phyloP scores from a whole-genome alignment of 345 rosid species.

The Heritiera fomes region DNA sequence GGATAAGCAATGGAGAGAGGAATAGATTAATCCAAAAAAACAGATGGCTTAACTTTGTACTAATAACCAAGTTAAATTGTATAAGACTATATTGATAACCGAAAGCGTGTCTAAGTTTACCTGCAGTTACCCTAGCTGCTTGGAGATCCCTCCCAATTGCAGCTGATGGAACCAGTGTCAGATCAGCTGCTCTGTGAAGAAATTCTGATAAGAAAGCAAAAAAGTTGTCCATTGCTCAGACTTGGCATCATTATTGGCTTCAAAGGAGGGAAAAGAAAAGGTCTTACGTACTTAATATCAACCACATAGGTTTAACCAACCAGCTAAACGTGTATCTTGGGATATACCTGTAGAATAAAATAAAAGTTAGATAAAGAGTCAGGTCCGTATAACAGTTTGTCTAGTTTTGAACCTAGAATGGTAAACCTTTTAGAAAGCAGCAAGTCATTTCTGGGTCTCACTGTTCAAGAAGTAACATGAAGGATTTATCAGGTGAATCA shows the following conservation, averaged over 20 bases:
- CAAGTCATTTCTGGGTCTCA: neutral
- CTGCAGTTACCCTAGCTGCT: constrained; percentile 87
- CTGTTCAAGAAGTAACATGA: neutral
- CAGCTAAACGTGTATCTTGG: constrained; percentile 98
- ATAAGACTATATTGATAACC: neutral
- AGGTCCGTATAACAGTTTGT: neutral
- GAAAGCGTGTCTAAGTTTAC: constrained; percentile 38
- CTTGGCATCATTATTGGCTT: neutral
- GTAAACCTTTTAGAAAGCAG: neutral
- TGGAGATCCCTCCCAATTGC: constrained; percentile 86
- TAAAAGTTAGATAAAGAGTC: constrained; percentile 20
- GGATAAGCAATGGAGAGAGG: neutral
- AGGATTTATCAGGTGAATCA: constrained; percentile 12
- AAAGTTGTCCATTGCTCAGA: constrained; percentile 9
- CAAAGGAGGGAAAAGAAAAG: neutral
- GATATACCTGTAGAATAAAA: constrained; percentile 65
- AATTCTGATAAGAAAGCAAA: constrained; percentile 54
- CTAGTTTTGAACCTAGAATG: constrained; percentile 3
- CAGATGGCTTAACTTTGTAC: neutral
- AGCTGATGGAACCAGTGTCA: constrained; percentile 91
- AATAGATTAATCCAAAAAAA: neutral
- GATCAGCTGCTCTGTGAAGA: constrained; percentile 98
- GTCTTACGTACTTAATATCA: constrained; percentile 72
- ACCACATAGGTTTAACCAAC: constrained; percentile 99
- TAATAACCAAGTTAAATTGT: constrained; percentile 3